Evolutionary conservation across 2,329 filamentous ascomycete species (phyloP), one percentile per base, ranked within the genome.

Genomic region (Fusarium beomiforme): DNA sequence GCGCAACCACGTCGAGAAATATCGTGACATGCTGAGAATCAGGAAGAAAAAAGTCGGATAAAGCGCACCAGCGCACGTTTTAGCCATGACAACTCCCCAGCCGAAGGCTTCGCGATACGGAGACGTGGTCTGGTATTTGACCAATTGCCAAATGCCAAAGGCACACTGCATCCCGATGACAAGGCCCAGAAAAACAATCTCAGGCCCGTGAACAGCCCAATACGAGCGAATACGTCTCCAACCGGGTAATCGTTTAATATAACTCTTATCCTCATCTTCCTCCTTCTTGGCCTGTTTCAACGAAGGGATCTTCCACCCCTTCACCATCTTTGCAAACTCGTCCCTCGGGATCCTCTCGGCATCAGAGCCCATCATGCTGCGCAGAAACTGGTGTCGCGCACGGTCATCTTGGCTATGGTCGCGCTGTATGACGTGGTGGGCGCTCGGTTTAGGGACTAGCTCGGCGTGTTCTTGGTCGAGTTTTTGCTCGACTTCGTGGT

Each of bases 21-120:
- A 88, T 31, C 87, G 80, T 17, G 85, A 88, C 87, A 89, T 89
- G 72, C 85, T 88, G 8, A 89, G 78, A 10, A 89, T 81, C 61
- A 89, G 80, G 70, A 89, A 88, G 78, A 89, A 89, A 60, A 89
- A 83, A 2, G 86, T 88, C 21, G 87, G 86, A 51, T 88, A 89
- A 2, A 89, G 72, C 0, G 85, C 83, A 6, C 88, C 88, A 13
- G 87, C 86, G 44, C 80, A 85, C 0, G 85, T 84, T 76, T 89
- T 89, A 6, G 87, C 85, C 53, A 89, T 74, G 7, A 87, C 85
- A 11, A 87, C 83, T 9, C 87, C 87, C 85, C 86, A 88, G 16
- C 86, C 87, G 21, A 88, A 85, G 0, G 84, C 87, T 17, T 81
- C 82, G 19, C 83, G 83, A 62, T 86, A 87, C 14, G 80, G 68